Conservation (phyloP, 306 rosid species). For the Castanea crenata region DNA sequence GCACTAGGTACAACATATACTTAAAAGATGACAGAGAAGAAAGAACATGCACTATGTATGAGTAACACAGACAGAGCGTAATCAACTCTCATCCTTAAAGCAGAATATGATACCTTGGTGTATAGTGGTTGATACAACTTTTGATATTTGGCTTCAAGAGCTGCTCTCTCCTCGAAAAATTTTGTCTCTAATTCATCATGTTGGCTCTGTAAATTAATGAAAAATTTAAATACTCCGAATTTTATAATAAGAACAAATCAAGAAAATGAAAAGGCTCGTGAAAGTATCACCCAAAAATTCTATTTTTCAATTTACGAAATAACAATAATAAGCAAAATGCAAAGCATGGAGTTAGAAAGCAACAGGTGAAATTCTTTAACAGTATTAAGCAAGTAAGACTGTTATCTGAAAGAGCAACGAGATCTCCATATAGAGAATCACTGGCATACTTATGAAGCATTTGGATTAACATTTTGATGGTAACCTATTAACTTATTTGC, state of each 20-base stretch:
- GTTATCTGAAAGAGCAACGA: background rate
- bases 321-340: background rate
- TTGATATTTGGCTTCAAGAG: slow-evolving; percentile 91
- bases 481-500: too few species aligned
- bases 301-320: background rate
- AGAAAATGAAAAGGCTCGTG: background rate
- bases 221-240: background rate
- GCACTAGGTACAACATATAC: too few species aligned
- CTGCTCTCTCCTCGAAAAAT: slow-evolving; percentile 89
- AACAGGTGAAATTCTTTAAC: background rate
- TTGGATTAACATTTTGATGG: too few species aligned
- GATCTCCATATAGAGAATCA: background rate
- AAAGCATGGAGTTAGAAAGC: background rate
- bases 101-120: slow-evolving; percentile 47
- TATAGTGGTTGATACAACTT: slow-evolving; percentile 75
- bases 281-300: background rate
- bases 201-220: slow-evolving; percentile 48
- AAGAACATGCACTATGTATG: background rate
- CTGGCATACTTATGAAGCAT: too few species aligned
- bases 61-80: background rate
- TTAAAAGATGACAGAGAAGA: background rate
- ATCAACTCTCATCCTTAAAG: background rate
- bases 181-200: slow-evolving; percentile 81
- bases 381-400: background rate
- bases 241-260: background rate